Evolutionary conservation across 2,329 filamentous ascomycete species (phyloP).

Genomic region (Claviceps spartinae): DNA sequence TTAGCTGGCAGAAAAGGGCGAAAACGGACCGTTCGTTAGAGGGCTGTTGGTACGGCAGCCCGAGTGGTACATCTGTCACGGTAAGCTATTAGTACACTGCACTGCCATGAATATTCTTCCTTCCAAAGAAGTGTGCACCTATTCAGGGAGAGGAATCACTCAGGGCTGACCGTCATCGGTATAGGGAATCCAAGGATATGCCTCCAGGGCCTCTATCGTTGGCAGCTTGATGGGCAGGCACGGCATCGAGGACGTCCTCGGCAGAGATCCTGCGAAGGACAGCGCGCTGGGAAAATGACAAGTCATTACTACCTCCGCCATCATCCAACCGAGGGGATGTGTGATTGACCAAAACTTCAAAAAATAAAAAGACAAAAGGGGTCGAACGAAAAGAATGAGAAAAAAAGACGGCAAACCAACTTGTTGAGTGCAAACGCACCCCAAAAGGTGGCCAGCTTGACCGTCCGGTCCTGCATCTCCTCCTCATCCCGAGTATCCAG

Average conservation of each 20-base stretch:
- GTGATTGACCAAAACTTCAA: not conserved
- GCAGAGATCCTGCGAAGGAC: conserved; percentile 46
- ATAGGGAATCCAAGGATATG: conserved; percentile 43
- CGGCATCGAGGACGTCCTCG: conserved; percentile 42
- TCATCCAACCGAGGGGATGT: not conserved
- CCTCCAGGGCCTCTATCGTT: conserved; percentile 46
- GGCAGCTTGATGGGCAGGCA: conserved; percentile 42
- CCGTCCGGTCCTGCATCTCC: conserved; percentile 40
- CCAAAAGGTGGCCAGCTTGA: conserved; percentile 46
- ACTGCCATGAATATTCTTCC: not conserved
- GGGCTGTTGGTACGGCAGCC: conserved; percentile 42
- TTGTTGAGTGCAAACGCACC: conserved; percentile 48
- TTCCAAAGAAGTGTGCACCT: not conserved
- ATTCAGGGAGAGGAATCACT: not conserved
- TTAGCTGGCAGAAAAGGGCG: conserved; percentile 55
- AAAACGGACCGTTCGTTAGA: conserved; percentile 56
- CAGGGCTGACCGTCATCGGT: conserved; percentile 37
- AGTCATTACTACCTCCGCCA: no score
- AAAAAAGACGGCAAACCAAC: conserved; percentile 25
- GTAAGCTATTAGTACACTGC: not conserved
- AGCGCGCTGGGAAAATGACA: conserved; percentile 33
- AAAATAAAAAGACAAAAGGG: not conserved
- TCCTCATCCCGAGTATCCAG: conserved; percentile 15
- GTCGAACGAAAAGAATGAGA: not conserved
- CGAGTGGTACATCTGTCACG: conserved; percentile 31